Evolutionary conservation across 495 filamentous ascomycete species (phyloP), one percentile per base, ranked within the genome.

Genomic region (Penicillium verhagenii): DNA sequence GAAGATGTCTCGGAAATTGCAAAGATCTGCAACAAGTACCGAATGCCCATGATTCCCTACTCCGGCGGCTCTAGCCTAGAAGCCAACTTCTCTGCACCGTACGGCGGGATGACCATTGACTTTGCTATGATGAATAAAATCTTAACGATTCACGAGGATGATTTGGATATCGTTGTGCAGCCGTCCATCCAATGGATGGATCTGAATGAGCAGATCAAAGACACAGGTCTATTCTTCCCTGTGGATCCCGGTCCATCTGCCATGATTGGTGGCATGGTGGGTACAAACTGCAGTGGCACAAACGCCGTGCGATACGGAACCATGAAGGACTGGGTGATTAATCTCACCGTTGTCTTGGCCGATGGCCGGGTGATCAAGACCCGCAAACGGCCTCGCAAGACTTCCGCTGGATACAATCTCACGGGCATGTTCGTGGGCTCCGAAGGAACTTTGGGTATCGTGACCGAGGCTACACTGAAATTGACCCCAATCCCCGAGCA

Each of bases 261-360:
- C 3, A 89, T 89, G 84, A 96, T 97, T 57, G 93, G 93, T 33
- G 93, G 93, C 37, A 97, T 97, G 93, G 85, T 97, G 11, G 92
- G 90, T 0, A 97, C 93, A 0, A 92, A 92, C 26, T 97, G 93
- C 78, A 88, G 83, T 55, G 93, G 93, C 29, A 97, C 93, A 26
- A 96, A 97, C 69, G 87, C 93, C 14, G 92, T 95, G 63, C 80
- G 90, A 21, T 97, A 96, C 66, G 93, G 93, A 1, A 96, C 93
- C 0, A 97, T 97, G 93, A 86, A 90, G 57, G 93, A 97, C 63
- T 97, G 92, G 91, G 93, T 97, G 0, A 74, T 97, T 23, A 87
- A 83, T 43, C 74, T 98, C 21, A 98, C 93, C 0, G 90, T 96
- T 10, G 94, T 98, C 0, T 76, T 97, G 37, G 92, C 93, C 4